phyloP scores from a whole-genome alignment of 306 rosid genomes.

The Hylodesmum podocarpum region DNA sequence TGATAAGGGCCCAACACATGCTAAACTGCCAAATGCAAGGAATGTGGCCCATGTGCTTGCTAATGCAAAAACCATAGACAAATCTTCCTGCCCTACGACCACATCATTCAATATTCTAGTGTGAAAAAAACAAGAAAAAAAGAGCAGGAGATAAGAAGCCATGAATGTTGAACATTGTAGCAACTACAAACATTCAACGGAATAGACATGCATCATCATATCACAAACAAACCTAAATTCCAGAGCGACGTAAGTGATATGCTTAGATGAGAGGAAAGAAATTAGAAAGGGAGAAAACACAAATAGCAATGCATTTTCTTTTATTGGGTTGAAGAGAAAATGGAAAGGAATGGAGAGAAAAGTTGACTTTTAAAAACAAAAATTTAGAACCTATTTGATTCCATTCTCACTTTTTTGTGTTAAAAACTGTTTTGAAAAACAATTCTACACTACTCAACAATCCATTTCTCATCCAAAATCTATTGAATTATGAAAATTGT shows the following conservation, averaged over 20 bases:
- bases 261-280: background rate
- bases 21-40: slow-evolving; percentile 72
- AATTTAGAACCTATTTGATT: background rate
- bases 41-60: slow-evolving; percentile 78
- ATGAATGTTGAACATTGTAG: slow-evolving; percentile 31
- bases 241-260: background rate
- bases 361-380: background rate
- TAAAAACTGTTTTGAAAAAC: background rate
- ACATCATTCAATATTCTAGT: slow-evolving; percentile 69
- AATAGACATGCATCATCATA: background rate
- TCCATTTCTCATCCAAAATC: background rate
- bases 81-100: slow-evolving; percentile 99
- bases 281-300: background rate
- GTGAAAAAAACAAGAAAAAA: slow-evolving; percentile 29
- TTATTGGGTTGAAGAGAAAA: background rate
- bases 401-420: background rate
- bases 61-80: slow-evolving; percentile 79
- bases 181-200: background rate
- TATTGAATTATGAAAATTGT: background rate
- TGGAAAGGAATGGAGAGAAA: background rate
- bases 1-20: slow-evolving; percentile 61
- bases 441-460: background rate
- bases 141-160: background rate
- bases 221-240: background rate
- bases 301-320: background rate